These are phyloP conservation scores for Candolleomyces efflorescens DNA, from an alignment of 768 basidiomycete species.

Conservation along the genomic window DNA sequence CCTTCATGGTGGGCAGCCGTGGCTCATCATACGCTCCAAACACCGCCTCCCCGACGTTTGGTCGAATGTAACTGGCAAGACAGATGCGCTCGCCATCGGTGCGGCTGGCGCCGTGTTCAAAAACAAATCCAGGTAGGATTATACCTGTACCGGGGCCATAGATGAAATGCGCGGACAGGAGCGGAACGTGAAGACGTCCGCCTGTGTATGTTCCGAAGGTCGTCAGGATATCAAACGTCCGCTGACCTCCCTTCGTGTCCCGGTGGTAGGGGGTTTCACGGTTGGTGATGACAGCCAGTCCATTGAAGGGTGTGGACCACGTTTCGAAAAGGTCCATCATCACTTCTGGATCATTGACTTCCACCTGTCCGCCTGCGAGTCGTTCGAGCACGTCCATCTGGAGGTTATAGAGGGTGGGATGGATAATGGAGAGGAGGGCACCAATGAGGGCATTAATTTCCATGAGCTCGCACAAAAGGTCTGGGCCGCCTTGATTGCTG, in stretches of 20 bases:
- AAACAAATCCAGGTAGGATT: background rate
- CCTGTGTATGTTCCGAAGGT: background rate
- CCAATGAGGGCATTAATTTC: background rate
- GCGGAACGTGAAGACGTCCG: background rate
- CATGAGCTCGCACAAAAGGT: background rate
- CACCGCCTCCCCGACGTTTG: background rate
- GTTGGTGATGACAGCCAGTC: background rate
- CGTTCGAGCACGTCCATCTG: background rate
- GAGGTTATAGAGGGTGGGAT: background rate
- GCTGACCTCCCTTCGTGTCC: background rate
- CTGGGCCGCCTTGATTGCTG: background rate
- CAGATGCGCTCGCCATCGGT: background rate
- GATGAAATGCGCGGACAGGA: background rate
- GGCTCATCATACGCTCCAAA: background rate
- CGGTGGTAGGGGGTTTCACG: background rate
- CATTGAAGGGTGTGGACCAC: background rate
- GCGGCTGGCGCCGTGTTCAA: background rate
- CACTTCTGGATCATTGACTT: background rate
- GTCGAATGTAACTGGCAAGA: background rate
- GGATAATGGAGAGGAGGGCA: background rate
- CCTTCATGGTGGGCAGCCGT: background rate
- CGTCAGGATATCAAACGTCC: background rate
- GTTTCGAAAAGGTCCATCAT: background rate
- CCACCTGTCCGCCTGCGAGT: background rate
- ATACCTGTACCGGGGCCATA: background rate